Conservation (phyloP, 495 filamentous ascomycete species). For the Penicillium angulare region DNA sequence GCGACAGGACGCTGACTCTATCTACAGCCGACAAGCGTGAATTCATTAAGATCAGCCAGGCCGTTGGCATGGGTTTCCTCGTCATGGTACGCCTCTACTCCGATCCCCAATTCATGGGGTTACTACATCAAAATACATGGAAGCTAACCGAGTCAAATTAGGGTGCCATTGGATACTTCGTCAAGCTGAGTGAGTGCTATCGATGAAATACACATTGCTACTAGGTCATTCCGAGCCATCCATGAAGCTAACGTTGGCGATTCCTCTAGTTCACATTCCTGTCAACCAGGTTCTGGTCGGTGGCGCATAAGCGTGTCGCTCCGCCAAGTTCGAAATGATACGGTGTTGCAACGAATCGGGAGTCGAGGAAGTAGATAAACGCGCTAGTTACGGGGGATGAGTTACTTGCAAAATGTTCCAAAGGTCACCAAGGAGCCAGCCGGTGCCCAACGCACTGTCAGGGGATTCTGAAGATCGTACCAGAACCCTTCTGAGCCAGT, state of each 20-base stretch:
- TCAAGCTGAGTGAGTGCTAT: conserved; percentile 77
- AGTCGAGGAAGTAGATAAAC: neutral
- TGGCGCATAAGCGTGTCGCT: conserved; percentile 49
- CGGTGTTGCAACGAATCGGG: neutral
- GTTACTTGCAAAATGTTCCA: neutral
- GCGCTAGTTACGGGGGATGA: neutral
- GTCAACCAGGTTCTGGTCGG: conserved; percentile 82
- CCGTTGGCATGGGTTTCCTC: conserved; percentile 88
- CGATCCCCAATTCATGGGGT: neutral
- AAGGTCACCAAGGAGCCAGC: neutral
- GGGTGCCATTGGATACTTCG: conserved; percentile 76
- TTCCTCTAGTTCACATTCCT: conserved; percentile 66
- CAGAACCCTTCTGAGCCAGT: neutral
- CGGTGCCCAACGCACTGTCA: neutral
- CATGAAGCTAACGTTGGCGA: neutral
- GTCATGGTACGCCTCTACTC: conserved; percentile 63
- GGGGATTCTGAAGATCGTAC: neutral
- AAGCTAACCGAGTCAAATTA: conserved; percentile 8
- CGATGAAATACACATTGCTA: neutral
- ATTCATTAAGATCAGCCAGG: conserved; percentile 93
- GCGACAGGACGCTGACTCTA: conserved; percentile 14
- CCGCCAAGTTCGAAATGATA: neutral
- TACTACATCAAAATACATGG: neutral
- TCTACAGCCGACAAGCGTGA: conserved; percentile 71
- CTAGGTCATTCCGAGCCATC: neutral